These are phyloP conservation scores for Cladosporium sp. DNA, from an alignment of 2,329 filamentous ascomycete genomes.

Conservation along the genomic window DNA sequence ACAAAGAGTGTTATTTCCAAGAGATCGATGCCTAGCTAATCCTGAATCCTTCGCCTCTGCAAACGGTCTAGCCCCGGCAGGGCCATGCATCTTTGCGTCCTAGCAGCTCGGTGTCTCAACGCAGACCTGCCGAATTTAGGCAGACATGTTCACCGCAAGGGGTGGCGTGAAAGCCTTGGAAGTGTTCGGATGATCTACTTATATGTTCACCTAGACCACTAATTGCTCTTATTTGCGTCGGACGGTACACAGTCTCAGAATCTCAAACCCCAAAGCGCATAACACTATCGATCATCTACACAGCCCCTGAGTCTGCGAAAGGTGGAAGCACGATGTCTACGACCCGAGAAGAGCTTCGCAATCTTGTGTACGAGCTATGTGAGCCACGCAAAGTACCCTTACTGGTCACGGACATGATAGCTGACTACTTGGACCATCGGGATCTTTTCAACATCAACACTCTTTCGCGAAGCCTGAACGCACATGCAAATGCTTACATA, in stretches of 20 bases:
- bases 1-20: no score
- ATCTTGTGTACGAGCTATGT: slow-evolving; percentile 8
- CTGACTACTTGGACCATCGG: background rate
- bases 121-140: no score
- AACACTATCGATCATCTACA: background rate
- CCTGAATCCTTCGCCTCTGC: no score
- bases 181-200: no score
- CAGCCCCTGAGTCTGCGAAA: background rate
- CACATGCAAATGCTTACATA: slow-evolving; percentile 6
- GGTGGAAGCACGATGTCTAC: background rate
- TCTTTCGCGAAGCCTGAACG: slow-evolving; percentile 1
- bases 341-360: background rate
- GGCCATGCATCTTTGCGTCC: no score
- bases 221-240: no score
- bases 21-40: no score
- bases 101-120: no score
- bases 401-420: slow-evolving; percentile 9
- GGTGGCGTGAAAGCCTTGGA: no score
- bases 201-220: no score
- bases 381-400: slow-evolving; percentile 3
- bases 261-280: background rate
- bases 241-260: slow-evolving; percentile 27
- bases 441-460: slow-evolving; percentile 7
- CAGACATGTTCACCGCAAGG: no score
- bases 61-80: no score